A percentile compares a stretch with the other conserved stretches of the same genome.
These are phyloP conservation scores for Colletotrichum abscissum DNA, from an alignment of 2,329 filamentous ascomycete species.

Conservation along the genomic window DNA sequence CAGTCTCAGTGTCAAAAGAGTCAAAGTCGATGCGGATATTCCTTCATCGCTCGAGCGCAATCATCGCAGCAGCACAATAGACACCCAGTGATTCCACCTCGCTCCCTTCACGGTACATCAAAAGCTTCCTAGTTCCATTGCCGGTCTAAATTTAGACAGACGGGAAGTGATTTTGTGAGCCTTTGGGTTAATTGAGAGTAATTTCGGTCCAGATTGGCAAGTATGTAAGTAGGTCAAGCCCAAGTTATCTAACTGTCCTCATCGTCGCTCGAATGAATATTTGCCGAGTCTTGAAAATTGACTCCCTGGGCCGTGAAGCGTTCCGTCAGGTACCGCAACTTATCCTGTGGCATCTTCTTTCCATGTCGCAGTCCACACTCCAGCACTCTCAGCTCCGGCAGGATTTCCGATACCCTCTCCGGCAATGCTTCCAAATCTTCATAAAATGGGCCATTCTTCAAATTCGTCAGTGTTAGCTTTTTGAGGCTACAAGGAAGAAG, in stretches of 20 bases:
- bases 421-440: background rate
- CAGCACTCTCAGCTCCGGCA: background rate
- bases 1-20: background rate
- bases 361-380: background rate
- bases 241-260: background rate
- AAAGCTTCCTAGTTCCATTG: no score
- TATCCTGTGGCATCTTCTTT: background rate
- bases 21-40: no score
- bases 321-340: background rate
- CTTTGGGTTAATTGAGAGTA: no score
- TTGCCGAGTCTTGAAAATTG: background rate
- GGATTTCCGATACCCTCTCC: background rate
- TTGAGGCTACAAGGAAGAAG: background rate
- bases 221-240: no score
- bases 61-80: no score
- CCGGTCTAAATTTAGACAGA: no score
- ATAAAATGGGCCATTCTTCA: background rate
- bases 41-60: background rate
- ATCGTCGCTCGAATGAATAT: background rate
- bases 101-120: no score
- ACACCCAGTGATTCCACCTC: no score
- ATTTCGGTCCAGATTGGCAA: no score
- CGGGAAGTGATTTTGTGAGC: no score
- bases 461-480: no score
- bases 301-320: background rate